phyloP scores from a whole-genome alignment of 768 basidiomycete genomes.

The Cystofilobasidium bisporidii region DNA sequence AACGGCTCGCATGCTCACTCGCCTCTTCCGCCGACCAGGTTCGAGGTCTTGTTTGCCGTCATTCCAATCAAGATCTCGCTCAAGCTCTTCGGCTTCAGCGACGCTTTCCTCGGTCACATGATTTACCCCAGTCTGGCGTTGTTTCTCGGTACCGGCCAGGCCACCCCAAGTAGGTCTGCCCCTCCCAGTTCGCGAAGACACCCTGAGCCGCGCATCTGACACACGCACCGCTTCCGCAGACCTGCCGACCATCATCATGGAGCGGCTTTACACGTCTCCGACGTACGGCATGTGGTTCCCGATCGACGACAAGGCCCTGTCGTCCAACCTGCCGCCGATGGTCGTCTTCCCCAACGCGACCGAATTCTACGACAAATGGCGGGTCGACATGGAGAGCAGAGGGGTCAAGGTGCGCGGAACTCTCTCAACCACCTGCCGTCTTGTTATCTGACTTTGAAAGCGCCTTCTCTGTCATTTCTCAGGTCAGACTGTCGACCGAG shows the following conservation, averaged over 20 bases:
- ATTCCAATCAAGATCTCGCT: slow-evolving; percentile 44
- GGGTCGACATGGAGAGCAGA: slow-evolving; percentile 36
- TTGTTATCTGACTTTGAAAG: too few relatives aligned
- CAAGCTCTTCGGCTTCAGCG: slow-evolving; percentile 43
- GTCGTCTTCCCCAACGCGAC: slow-evolving; percentile 43
- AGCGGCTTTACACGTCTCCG: slow-evolving; percentile 43
- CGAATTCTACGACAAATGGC: slow-evolving; percentile 42
- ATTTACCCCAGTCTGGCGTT: slow-evolving; percentile 30
- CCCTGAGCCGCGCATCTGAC: too few relatives aligned
- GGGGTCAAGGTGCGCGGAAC: slow-evolving; percentile 39
- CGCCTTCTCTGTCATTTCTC: too few relatives aligned
- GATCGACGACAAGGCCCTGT: slow-evolving; percentile 39
- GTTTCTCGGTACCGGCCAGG: slow-evolving; percentile 42
- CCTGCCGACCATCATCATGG: slow-evolving; percentile 43
- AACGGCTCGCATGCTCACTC: too few relatives aligned
- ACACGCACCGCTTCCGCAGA: slow-evolving; percentile 28
- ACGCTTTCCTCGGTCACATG: slow-evolving; percentile 36
- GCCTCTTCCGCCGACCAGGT: neutral
- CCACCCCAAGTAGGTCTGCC: slow-evolving; percentile 35
- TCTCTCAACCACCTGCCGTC: neutral
- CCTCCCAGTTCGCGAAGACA: too few relatives aligned
- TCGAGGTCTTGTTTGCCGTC: slow-evolving; percentile 42
- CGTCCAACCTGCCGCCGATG: slow-evolving; percentile 49
- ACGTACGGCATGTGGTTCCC: slow-evolving; percentile 44
- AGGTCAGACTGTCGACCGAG: slow-evolving; percentile 41